Evolutionary conservation across 495 filamentous ascomycete species (phyloP), one percentile per base, ranked within the genome.

Genomic region (Penicillium taxi): DNA sequence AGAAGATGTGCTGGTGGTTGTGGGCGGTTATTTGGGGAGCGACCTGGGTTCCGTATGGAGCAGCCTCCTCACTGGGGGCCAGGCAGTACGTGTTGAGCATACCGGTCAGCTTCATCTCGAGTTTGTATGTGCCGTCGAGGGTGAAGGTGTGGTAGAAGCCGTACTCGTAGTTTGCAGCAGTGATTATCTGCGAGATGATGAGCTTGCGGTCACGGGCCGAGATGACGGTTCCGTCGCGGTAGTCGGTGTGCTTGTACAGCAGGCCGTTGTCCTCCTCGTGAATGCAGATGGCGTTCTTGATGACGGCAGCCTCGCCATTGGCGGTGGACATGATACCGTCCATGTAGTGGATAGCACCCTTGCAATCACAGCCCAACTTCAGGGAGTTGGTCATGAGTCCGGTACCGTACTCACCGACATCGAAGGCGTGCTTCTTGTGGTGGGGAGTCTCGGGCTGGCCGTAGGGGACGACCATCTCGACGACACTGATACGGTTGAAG

Each of bases 121-220:
- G 80, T 62, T 94, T 86, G 51, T 96, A 77, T 9, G 88, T 93
- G 33, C 86, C 90, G 48, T 95, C 90, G 59, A 90, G 86, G 53
- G 93, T 86, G 69, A 96, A 87, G 50, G 86, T 79, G 86, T 89
- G 95, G 65, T 91, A 83, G 17, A 85, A 81, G 39, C 86, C 89
- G 64, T 96, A 96, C 61, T 96, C 90, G 64, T 96, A 96, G 66
- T 96, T 96, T 32, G 89, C 87, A 6, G 89, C 90, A 1, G 90
- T 96, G 67, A 96, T 94, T 49, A 95, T 82, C 36, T 94, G 90
- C 15, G 86, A 89, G 50, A 96, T 72, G 45, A 96, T 70, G 37
- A 96, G 72, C 52, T 93, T 94, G 9, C 89, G 77, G 20, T 77
- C 88, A 27, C 90, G 81, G 9, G 88, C 94, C 15, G 94, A 84